These are phyloP conservation scores for Endocladia muricata DNA, from an alignment of 31 red algal genomes.

Conservation along the genomic window DNA sequence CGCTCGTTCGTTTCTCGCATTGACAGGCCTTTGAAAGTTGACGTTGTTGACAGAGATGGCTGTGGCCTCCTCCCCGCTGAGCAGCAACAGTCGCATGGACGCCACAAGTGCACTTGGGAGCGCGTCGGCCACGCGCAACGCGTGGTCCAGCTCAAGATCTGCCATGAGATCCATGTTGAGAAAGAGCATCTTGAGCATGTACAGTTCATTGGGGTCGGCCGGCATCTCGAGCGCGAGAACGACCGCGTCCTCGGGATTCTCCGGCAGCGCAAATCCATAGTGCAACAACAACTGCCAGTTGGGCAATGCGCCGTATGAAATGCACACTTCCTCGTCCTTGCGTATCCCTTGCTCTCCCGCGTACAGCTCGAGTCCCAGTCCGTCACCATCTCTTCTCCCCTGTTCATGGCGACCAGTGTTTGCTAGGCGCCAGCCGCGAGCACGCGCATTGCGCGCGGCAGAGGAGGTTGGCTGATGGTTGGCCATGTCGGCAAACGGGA, in stretches of 20 bases:
- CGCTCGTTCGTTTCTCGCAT: slow-evolving; percentile 4
- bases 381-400: background rate
- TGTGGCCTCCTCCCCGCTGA: background rate
- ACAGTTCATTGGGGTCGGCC: background rate
- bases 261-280: slow-evolving; percentile 57
- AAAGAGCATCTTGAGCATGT: slow-evolving; percentile 14
- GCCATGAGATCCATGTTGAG: background rate
- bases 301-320: slow-evolving; percentile 57
- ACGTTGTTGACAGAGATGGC: background rate
- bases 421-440: slow-evolving; percentile 16
- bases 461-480: slow-evolving; percentile 35
- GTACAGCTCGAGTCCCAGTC: slow-evolving; percentile 37
- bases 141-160: slow-evolving; percentile 6
- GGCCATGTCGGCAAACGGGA: slow-evolving; percentile 65
- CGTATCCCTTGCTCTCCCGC: background rate
- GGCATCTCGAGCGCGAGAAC: slow-evolving; percentile 21
- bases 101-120: background rate
- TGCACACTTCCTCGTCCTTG: slow-evolving; percentile 43
- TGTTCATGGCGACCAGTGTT: background rate
- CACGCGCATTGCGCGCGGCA: slow-evolving; percentile 9
- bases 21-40: background rate
- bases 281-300: slow-evolving; percentile 65
- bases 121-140: background rate
- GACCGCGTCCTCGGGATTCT: slow-evolving; percentile 53
- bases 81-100: background rate